These are phyloP conservation scores for Aphanomyces invadans DNA, from an alignment of 352 stramenopile species.

Conservation along the genomic window DNA sequence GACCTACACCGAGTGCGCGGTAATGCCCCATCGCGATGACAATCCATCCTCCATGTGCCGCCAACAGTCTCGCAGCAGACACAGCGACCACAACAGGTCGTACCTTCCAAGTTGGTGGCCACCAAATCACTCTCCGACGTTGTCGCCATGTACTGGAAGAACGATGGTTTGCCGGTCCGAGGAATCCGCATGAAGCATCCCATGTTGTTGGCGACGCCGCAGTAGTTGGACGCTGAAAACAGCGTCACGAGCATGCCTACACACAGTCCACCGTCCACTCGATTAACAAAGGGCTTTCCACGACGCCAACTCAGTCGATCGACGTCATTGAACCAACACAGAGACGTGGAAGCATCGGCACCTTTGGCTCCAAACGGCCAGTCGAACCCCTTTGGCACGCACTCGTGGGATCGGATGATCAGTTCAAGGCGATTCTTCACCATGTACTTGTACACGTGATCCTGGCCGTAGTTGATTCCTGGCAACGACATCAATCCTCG, in stretches of 20 bases:
- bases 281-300: no score
- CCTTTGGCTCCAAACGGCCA: conserved; percentile 71
- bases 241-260: conserved; percentile 72
- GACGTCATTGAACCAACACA: no score
- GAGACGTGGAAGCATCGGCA: no score
- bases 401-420: conserved; percentile 82
- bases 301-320: no score
- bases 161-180: conserved; percentile 62
- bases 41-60: no score
- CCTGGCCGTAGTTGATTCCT: conserved; percentile 61
- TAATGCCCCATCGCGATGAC: no score
- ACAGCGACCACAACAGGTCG: not conserved
- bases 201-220: conserved; percentile 75
- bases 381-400: conserved; percentile 68
- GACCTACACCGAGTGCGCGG: not conserved
- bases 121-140: conserved; percentile 71
- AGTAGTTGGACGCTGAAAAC: conserved; percentile 84
- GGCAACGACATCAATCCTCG: not conserved
- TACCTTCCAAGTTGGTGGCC: conserved; percentile 66
- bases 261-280: not conserved
- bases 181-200: conserved; percentile 81
- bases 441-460: conserved; percentile 83
- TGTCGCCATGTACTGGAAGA: conserved; percentile 85
- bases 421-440: conserved; percentile 72
- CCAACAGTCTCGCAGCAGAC: no score